Base-by-base conservation (phyloP, 257 asterid genomes). In the Verbena officinalis region DNA sequence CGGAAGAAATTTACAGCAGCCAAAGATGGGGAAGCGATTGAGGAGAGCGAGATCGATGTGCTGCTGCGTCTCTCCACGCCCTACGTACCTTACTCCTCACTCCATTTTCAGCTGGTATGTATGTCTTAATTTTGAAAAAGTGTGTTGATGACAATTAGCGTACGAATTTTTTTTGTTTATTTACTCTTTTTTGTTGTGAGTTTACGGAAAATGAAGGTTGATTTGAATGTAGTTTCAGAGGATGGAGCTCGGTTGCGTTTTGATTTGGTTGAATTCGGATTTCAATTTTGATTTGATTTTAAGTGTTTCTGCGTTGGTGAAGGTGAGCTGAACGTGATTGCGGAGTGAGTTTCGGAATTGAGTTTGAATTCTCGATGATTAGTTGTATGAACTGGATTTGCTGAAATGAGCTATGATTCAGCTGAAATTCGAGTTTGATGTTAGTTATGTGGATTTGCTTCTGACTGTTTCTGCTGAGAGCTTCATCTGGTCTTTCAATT, bases 31-130 rank as follows among this genome's bases (percentile, higher is more conserved):
- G 83, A 92, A 89, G 80, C 89, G 95, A 75, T 62, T 90, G 85
- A 75, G 95, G 69, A 87, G 80, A 74, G 75, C 88, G 31, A 84
- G 86, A 70, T 58, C 94, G 7, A 80, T 86, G 58, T 73, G 97
- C 71, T 75, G 90, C 81, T 86, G 99, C 77, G 84, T 74, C 56
- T 90, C 99, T 74, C 99, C 99, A 23, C 82, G 88, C 23, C 19
- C 73, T 8, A 59, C 84, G 27, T 59, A 45, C 59, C 75, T 61
- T 31, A 30, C 73, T 59, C 78, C 85, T 67, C 95, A 77, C 80
- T 68, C 90, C 20, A 72, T 77, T 81, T 88, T 88, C 93, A 78
- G 67, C 89, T 80, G 95, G 99, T 93, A 64, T 52, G 17, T 24
- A 5, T 55, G 21, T 55, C 43, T 63, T n/a, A 7, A 8, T 55